phyloP scores from a whole-genome alignment of 768 basidiomycete genomes.

The Dioszegia aurantiaca region DNA sequence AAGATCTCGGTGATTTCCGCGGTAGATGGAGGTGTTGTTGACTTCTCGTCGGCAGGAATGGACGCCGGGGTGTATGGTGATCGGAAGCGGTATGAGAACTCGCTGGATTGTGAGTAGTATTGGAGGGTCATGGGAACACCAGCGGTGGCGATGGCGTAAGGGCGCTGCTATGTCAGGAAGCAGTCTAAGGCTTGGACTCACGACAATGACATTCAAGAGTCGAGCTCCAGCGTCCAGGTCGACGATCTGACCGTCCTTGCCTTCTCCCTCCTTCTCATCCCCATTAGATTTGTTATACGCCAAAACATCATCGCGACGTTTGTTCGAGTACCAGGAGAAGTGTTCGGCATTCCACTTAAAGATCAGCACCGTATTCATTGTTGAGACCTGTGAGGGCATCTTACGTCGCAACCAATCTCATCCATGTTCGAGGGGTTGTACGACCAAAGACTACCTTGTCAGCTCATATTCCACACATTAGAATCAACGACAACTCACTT shows the following conservation, averaged over 20 bases:
- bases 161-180: slow-evolving; percentile 56
- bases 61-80: slow-evolving; percentile 16
- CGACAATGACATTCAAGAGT: slow-evolving; percentile 71
- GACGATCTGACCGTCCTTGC: not conserved
- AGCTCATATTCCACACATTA: not conserved
- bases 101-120: slow-evolving; percentile 57
- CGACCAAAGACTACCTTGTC: slow-evolving; percentile 74
- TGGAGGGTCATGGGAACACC: slow-evolving; percentile 72
- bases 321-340: slow-evolving; percentile 83
- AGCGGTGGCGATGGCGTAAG: slow-evolving; percentile 85
- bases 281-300: slow-evolving; percentile 16
- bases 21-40: slow-evolving; percentile 12
- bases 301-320: slow-evolving; percentile 24
- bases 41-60: not conserved
- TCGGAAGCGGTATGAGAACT: slow-evolving; percentile 32
- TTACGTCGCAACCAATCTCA: slow-evolving; percentile 62
- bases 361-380: not conserved
- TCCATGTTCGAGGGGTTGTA: slow-evolving; percentile 89
- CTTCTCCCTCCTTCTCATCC: slow-evolving; percentile 2
- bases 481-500: slow-evolving; percentile 61
- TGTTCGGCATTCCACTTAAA: slow-evolving; percentile 88
- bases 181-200: slow-evolving; percentile 26
- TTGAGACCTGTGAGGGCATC: slow-evolving; percentile 5
- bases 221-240: slow-evolving; percentile 79
- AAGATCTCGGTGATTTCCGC: slow-evolving; percentile 41